Base-by-base conservation (phyloP, 768 basidiomycete species). In the Mycena alexandri region DNA sequence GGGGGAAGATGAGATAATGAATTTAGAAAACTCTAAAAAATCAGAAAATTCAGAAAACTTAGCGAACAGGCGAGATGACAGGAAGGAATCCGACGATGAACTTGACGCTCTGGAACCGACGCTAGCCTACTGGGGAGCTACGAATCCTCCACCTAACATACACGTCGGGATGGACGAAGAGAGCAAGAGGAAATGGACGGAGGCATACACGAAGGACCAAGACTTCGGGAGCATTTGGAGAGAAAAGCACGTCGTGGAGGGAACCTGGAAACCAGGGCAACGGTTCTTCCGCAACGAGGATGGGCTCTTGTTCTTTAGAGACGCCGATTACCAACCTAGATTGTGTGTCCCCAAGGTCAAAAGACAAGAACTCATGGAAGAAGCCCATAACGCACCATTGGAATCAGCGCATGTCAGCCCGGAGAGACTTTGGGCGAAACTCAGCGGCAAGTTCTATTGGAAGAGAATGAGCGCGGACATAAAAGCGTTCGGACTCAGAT, bases 271-370 rank as follows among this genome's bases (percentile, higher is more conserved):
- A 10, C 43, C 63, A 19, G 63, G 67, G 5, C 21, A 33, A 11
- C n/a, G 69, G 17, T 72, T 59, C 54, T 72, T 55, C 47, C 63
- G 50, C 29, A 66, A 64, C 38, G 29, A 57, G 0, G 34, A 57
- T 14, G 69, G 61, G 0, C 46, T 72, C 19, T 38, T 72, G 10
- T 71, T 51, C 48, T 71, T 73, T 24, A 16, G 67, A 25, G 67
- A 71, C 57, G 47, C 70, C 1, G 55, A 71, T 25, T 65, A 69
- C 17, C 48, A 58, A 36, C 63, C 70, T 0, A 25, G 68, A 17
- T 38, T 71, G 13, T 69, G 71, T 25, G 57, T 73, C 0, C 72
- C 70, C 16, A 54, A 56, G 24, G 5, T 34, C 5, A 19, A 47
- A 19, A 41, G 33, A 5, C 10, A 5, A 1, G n/a, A 13, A 7